Evolutionary conservation across 139 green algal species (phyloP), one percentile per base, ranked within the genome.

Genomic region (Chlamydomonas asymmetrica): DNA sequence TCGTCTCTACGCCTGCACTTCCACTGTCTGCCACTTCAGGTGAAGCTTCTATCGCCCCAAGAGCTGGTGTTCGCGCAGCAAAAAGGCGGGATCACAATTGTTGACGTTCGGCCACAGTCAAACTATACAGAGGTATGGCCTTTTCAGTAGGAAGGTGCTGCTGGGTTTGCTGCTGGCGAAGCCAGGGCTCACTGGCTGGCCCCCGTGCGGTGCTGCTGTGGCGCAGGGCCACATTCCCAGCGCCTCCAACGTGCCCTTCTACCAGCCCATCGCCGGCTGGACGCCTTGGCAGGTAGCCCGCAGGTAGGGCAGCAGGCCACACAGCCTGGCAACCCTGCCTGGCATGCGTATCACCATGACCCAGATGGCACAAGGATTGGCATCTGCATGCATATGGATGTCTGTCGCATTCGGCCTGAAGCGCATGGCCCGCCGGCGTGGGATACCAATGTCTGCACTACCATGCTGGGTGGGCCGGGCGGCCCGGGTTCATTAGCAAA

Each of bases 181-280:
- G 16, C 48, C 16, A 38, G 16, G 16, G 35, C 9, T 16, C 59
- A 7, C 6, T 41, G 9, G 29, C 25, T 41, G 6, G 10, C 27
- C 31, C 59, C 32, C 31, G 6, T 40, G 29, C 29, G 27, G 10
- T 65, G 32, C 23, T 37, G 29, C 5, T n/a, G n/a, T 27, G 1
- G 22, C 18, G 23, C 73, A 82, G 62, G 83, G 83, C 16, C 84
- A 85, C 54, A 64, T 92, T 2, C 80, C 84, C 4, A 87, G 73
- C 5, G 65, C 76, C 0, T 6, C 76, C 9, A 88, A 82, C 57
- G 73, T 87, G 16, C 76, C 86, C 5, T 85, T 88, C 76, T 92
- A 91, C 70, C 78, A 78, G 32, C 79, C 75, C 0, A 93, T 93
- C 39, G 43, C 80, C 39, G 87, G 84, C 5, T 87, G 81, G 84